These are phyloP conservation scores for Pseudonectria foliicola DNA, from an alignment of 2,329 filamentous ascomycete genomes.

Conservation along the genomic window DNA sequence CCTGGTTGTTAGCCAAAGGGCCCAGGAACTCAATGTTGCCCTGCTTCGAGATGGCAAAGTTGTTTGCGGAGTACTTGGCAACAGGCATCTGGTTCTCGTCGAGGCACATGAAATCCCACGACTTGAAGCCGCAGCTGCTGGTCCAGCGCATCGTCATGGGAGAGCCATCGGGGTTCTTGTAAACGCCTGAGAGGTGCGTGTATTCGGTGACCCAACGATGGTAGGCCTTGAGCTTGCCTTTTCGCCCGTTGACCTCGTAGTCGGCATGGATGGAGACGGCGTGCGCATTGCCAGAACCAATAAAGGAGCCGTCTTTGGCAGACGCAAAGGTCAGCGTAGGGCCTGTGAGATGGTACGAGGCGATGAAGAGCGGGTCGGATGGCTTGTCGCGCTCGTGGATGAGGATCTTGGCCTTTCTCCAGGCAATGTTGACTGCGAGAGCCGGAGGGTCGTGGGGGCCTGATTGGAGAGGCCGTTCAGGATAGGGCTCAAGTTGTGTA, in stretches of 20 bases:
- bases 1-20: slow-evolving; percentile 7
- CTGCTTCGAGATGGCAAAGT: slow-evolving; percentile 9
- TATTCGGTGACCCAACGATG: slow-evolving; percentile 14
- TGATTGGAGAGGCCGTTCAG: too few relatives aligned
- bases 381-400: slow-evolving; percentile 5
- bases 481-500: too few relatives aligned
- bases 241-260: slow-evolving; percentile 14
- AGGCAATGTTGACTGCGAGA: slow-evolving; percentile 12
- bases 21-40: slow-evolving; percentile 15
- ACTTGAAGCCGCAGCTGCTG: slow-evolving; percentile 11
- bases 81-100: slow-evolving; percentile 14
- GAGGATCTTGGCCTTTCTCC: slow-evolving; percentile 10
- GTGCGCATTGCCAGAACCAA: slow-evolving; percentile 13
- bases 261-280: slow-evolving; percentile 14
- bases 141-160: slow-evolving; percentile 15
- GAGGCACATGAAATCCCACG: slow-evolving; percentile 16
- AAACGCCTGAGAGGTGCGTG: slow-evolving; percentile 15
- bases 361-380: slow-evolving; percentile 8
- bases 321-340: slow-evolving; percentile 11
- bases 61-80: slow-evolving; percentile 12
- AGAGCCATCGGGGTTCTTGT: slow-evolving; percentile 4
- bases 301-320: neutral
- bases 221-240: slow-evolving; percentile 15
- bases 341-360: slow-evolving; percentile 8
- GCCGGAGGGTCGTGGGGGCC: neutral